These are phyloP conservation scores for Hura crepitans DNA, from an alignment of 441 rosid species.

Conservation along the genomic window DNA sequence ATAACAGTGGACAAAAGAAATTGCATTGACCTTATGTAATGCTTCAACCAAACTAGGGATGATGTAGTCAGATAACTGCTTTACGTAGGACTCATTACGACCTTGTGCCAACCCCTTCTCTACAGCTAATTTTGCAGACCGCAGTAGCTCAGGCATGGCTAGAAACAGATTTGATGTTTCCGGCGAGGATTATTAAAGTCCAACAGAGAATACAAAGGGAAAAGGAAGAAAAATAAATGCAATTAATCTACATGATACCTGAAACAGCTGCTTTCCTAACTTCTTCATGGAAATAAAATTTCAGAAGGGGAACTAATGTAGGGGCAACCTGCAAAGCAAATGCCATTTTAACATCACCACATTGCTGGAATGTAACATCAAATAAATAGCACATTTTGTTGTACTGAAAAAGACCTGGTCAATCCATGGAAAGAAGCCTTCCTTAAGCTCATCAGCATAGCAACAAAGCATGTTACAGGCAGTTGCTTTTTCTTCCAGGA, in stretches of 20 bases:
- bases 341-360: constrained; percentile 10
- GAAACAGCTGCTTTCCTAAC: constrained; percentile 99
- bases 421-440: constrained; percentile 98
- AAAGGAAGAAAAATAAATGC: not conserved
- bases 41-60: constrained; percentile 94
- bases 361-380: not conserved
- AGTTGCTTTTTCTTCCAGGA: constrained; percentile 96
- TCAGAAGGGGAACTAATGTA: constrained; percentile 88
- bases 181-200: not conserved
- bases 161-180: constrained; percentile 2
- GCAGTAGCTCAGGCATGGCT: constrained; percentile 99
- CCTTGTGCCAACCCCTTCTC: constrained; percentile 88
- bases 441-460: constrained; percentile 98
- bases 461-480: constrained; percentile 99
- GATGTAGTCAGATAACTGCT: constrained; percentile 88
- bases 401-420: constrained; percentile 63
- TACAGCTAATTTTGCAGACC: constrained; percentile 91
- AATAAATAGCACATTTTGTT: constrained; percentile 8
- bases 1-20: constrained; percentile 8
- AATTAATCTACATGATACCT: constrained; percentile 42
- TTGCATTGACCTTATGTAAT: constrained; percentile 68
- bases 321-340: constrained; percentile 73
- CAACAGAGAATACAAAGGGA: not conserved
- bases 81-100: constrained; percentile 76
- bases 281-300: constrained; percentile 98